Evolutionary conservation across 305 asterid species (phyloP), one percentile per base, ranked within the genome.

Genomic region (Euphrasia arctica): DNA sequence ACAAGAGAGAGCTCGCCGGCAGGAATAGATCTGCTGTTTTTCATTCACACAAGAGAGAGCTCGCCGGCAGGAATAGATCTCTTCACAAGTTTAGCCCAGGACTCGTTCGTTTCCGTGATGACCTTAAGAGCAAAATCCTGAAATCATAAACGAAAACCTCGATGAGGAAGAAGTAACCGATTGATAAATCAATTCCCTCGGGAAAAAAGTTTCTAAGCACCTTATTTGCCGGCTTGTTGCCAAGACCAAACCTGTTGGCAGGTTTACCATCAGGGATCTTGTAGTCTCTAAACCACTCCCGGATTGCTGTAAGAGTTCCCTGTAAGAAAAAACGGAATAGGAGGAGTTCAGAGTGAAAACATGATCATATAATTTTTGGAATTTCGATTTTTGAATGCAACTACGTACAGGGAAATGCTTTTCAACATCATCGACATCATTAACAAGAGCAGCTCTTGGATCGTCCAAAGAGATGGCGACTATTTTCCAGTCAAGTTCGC

Each of bases 191-290:
- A 32, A 5, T 12, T 29, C 22, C 22, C 22, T 18, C 22, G 22
- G 22, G 22, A 18, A 18, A 18, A 18, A 18, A 18, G 22, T 18
- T 18, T 18, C 22, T 18, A 18, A 18, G 10, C 82, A 90, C 99
- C 96, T 90, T 90, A 65, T 84, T 86, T 63, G 97, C 95, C 27
- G 97, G 87, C 79, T 86, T 80, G 81, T 93, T 88, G 67, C 85
- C 97, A 66, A 93, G 97, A 64, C 91, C 99, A 63, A 93, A 93
- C 73, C 67, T 90, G 78, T 93, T 90, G 36, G 99, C 97, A 41
- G 97, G 95, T 73, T 93, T 93, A 61, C 99, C 99, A 73, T 93
- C 99, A 51, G 97, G 99, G 71, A 93, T 93, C 82, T 93, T 93
- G 86, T 93, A 93, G 79, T 93, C 99, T 76, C 95, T 82, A 71